Percentiles rank a stretch among this genome's conserved stretches.
These are phyloP conservation scores for Colletotrichum chrysophilum DNA, from an alignment of 2,329 filamentous ascomycete species.

Conservation along the genomic window DNA sequence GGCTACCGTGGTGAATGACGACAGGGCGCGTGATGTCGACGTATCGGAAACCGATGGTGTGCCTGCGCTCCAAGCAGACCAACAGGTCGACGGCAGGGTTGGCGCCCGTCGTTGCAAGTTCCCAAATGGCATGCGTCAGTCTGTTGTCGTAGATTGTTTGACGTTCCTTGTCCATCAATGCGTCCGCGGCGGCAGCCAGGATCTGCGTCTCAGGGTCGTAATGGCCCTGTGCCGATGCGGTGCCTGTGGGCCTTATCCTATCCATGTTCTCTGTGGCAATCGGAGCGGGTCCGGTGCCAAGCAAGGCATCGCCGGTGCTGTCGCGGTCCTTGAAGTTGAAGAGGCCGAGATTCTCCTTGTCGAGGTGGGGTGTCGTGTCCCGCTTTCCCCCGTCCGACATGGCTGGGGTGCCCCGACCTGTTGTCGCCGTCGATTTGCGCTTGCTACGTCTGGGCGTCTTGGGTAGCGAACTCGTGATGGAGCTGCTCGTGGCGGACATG, in stretches of 20 bases:
- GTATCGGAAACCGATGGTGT: constrained; percentile 94
- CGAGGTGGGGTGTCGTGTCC: constrained; percentile 41
- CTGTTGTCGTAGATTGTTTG: constrained; percentile 81
- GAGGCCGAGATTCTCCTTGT: constrained; percentile 55
- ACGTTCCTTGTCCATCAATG: constrained; percentile 72
- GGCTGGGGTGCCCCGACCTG: constrained; percentile 39
- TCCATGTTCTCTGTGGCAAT: constrained; percentile 55
- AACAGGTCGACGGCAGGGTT: constrained; percentile 94
- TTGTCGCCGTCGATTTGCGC: constrained; percentile 55
- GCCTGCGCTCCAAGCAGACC: constrained; percentile 88
- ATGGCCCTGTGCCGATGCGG: constrained; percentile 16
- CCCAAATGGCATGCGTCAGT: constrained; percentile 93
- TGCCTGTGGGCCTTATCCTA: constrained; percentile 40
- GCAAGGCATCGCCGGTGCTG: constrained; percentile 22
- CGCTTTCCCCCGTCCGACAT: constrained; percentile 28
- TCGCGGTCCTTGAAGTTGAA: constrained; percentile 28
- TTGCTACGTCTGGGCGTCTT: constrained; percentile 68
- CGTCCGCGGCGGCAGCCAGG: constrained; percentile 61
- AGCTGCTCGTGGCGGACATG: constrained; percentile 89
- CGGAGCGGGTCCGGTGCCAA: constrained; percentile 24
- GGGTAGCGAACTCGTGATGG: constrained; percentile 78
- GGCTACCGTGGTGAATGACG: constrained; percentile 91
- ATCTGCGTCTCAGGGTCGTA: constrained; percentile 35
- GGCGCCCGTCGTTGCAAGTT: constrained; percentile 85
- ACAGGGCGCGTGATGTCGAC: constrained; percentile 92